phyloP scores from a whole-genome alignment of 2,329 filamentous ascomycete species.

The Pestalotiopsis sp. region DNA sequence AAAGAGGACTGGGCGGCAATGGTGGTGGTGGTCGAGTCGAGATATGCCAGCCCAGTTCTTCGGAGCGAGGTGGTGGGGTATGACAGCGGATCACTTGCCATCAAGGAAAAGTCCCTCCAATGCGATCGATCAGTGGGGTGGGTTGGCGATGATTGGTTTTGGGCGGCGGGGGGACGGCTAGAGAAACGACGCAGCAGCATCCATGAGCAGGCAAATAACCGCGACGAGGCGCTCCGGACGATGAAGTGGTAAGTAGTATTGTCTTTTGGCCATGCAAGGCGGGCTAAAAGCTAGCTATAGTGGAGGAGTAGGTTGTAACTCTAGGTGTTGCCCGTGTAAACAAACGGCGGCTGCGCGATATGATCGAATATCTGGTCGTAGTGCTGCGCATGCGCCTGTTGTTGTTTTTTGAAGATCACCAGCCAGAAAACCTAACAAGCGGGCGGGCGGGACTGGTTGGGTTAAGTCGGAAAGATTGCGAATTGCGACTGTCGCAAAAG shows the following conservation, averaged over 20 bases:
- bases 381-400: background rate
- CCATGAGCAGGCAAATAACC: background rate
- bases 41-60: slow-evolving; percentile 4
- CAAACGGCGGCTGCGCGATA: background rate
- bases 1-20: background rate
- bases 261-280: background rate
- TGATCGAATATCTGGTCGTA: background rate
- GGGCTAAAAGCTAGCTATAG: background rate
- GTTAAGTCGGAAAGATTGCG: background rate
- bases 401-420: background rate
- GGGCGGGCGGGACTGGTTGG: background rate
- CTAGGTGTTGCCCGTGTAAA: background rate
- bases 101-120: background rate
- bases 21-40: background rate
- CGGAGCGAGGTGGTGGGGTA: slow-evolving; percentile 2
- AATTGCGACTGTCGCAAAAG: background rate
- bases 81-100: slow-evolving; percentile 10
- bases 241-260: background rate
- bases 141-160: background rate
- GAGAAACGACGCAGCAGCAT: background rate
- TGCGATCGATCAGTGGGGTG: background rate
- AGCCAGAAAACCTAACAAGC: background rate
- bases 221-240: background rate
- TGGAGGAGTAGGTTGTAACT: too few relatives aligned
- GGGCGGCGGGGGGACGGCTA: background rate